These are phyloP conservation scores for Arxiozyma slooffiae DNA, from an alignment of 1,139 yeast species.

Conservation along the genomic window DNA sequence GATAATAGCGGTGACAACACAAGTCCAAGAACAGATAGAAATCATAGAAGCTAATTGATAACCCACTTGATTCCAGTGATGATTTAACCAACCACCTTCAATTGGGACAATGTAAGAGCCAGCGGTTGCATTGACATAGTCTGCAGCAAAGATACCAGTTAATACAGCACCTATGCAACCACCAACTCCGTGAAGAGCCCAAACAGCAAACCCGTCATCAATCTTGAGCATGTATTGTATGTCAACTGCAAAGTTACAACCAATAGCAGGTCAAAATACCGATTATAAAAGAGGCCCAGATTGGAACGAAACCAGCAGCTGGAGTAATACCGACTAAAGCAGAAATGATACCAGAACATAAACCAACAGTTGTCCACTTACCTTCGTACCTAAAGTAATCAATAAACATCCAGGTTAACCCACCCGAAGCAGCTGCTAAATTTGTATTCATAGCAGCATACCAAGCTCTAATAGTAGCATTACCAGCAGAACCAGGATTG, in stretches of 20 bases:
- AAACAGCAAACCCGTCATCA: conserved; percentile 94
- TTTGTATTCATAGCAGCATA: conserved; percentile 89
- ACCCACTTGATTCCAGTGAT: conserved; percentile 80
- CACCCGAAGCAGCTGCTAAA: conserved; percentile 86
- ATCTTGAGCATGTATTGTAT: conserved; percentile 61
- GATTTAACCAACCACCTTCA: conserved; percentile 90
- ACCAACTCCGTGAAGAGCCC: conserved; percentile 90
- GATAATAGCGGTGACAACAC: conserved; percentile 62
- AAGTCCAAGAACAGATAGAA: conserved; percentile 73
- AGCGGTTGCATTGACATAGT: conserved; percentile 74
- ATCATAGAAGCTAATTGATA: conserved; percentile 83
- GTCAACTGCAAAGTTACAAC: conserved; percentile 79
- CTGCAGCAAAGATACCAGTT: conserved; percentile 91
- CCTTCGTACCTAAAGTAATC: conserved; percentile 84
- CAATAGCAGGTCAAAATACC: conserved; percentile 72
- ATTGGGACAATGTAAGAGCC: conserved; percentile 52
- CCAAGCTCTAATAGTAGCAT: conserved; percentile 83
- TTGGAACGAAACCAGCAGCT: conserved; percentile 92
- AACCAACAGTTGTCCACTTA: conserved; percentile 90
- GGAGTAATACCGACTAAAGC: conserved; percentile 96
- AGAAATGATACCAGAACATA: conserved; percentile 88
- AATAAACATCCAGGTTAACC: conserved; percentile 85
- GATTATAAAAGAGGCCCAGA: conserved; percentile 75
- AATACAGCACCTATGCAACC: conserved; percentile 75
- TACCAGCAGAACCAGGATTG: conserved; percentile 95